Evolutionary conservation across 2,329 filamentous ascomycete genomes (phyloP), one percentile per base, ranked within the genome.

Genomic region (Colletotrichum agaves): DNA sequence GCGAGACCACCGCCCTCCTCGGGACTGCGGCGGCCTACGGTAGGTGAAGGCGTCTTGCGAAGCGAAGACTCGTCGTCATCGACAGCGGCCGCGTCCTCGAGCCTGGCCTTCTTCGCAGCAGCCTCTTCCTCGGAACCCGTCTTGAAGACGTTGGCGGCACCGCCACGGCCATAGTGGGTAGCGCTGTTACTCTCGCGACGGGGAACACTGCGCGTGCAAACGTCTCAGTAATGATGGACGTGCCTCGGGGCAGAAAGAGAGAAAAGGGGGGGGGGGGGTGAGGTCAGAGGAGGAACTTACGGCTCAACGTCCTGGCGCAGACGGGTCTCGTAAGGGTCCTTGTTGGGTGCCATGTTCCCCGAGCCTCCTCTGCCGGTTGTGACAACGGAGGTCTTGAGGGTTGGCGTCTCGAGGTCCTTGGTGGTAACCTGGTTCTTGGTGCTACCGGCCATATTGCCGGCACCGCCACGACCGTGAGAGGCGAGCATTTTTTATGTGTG

Each of bases 331-430:
- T 84, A 81, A 3, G 90, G 88, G 73, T 96, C 91, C 70, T 88
- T 88, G 76, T 91, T 90, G 72, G 81, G 83, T 53, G 91, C 89
- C 91, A 97, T 97, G 83, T 97, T 97, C 68, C 94, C 94, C 4
- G 88, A 90, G 69, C 94, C 94, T 63, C 94, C 94, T 58, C 94
- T 92, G 63, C 94, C 94, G 3, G 94, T 98, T 19, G 94, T 97
- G 76, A 95, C 94, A 71, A 93, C 84, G n/a, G 91, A 82, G 52
- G 87, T 87, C 82, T 97, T 97, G 76, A 98, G 88, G 12, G 88
- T 91, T 1, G 94, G 94, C 1, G 94, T 97, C 74, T 90, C 83
- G 70, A 97, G 88, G 75, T 95, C 92, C 71, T 87, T 81, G 57
- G 88, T 82, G 33, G 83, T 79, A 49, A 88, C 73, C 67, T 79